These are phyloP conservation scores for Sordariomycetes sp. DNA, from an alignment of 2,329 filamentous ascomycete species.

Conservation along the genomic window DNA sequence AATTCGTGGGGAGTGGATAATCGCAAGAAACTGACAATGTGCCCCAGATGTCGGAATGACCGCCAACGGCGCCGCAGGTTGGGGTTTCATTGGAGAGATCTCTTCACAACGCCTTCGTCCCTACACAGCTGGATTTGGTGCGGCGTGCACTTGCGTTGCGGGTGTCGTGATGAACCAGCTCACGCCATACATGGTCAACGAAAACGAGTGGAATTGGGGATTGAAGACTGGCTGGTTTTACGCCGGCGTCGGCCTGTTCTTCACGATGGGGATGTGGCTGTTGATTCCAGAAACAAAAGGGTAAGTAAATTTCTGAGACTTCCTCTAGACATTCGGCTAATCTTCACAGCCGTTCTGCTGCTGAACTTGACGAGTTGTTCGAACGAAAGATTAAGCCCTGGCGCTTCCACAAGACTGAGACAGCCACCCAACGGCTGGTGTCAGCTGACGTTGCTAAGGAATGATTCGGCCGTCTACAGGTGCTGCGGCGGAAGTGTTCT, in stretches of 20 bases:
- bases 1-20: background rate
- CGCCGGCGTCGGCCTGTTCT: too few relatives aligned
- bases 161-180: slow-evolving; percentile 6
- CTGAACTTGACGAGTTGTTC: slow-evolving; percentile 18
- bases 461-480: too few relatives aligned
- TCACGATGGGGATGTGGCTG: slow-evolving; percentile 7
- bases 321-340: background rate
- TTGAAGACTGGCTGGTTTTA: too few relatives aligned
- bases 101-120: slow-evolving; percentile 16
- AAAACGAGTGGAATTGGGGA: too few relatives aligned
- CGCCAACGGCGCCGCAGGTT: slow-evolving; percentile 15
- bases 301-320: slow-evolving; percentile 2
- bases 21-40: background rate
- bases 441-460: too few relatives aligned
- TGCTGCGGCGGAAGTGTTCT: too few relatives aligned
- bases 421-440: slow-evolving; percentile 5
- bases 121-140: slow-evolving; percentile 12
- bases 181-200: too few relatives aligned
- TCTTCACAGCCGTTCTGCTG: slow-evolving; percentile 9
- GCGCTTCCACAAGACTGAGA: slow-evolving; percentile 10
- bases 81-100: slow-evolving; percentile 19
- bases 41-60: slow-evolving; percentile 15
- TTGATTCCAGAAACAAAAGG: slow-evolving; percentile 9
- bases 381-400: slow-evolving; percentile 16
- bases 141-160: slow-evolving; percentile 8